phyloP scores from a whole-genome alignment of 2,329 filamentous ascomycete genomes.

The Colletotrichum tabaci region DNA sequence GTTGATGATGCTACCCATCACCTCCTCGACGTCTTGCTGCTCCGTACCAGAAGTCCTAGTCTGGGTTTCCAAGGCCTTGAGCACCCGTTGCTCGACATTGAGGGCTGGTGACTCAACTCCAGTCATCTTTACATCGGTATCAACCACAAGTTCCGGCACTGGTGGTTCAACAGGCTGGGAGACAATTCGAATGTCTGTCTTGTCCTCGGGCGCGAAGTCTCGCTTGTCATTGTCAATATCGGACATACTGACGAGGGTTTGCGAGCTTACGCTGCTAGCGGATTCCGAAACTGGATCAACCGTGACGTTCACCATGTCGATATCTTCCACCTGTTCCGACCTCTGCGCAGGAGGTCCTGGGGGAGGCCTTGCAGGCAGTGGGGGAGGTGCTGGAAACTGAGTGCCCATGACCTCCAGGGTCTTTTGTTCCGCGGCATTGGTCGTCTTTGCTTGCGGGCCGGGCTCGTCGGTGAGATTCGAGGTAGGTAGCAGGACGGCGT shows the following conservation, averaged over 20 bases:
- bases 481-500: slow-evolving; percentile 79
- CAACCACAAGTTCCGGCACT: slow-evolving; percentile 35
- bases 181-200: slow-evolving; percentile 27
- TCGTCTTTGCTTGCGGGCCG: background rate
- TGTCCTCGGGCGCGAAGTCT: slow-evolving; percentile 43
- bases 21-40: slow-evolving; percentile 97
- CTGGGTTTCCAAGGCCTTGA: slow-evolving; percentile 61
- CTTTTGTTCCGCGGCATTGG: slow-evolving; percentile 15
- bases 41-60: slow-evolving; percentile 68
- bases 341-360: slow-evolving; percentile 53
- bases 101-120: slow-evolving; percentile 14
- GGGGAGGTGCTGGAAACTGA: slow-evolving; percentile 52
- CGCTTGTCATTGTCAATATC: slow-evolving; percentile 56
- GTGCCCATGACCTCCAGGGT: slow-evolving; percentile 40
- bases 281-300: slow-evolving; percentile 56
- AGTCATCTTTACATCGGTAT: slow-evolving; percentile 32
- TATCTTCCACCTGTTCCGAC: slow-evolving; percentile 48
- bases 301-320: slow-evolving; percentile 53
- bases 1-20: slow-evolving; percentile 92
- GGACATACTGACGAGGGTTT: slow-evolving; percentile 64
- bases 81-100: slow-evolving; percentile 62
- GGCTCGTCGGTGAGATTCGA: slow-evolving; percentile 44
- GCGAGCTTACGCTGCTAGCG: slow-evolving; percentile 65
- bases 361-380: slow-evolving; percentile 65
- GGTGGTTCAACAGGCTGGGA: slow-evolving; percentile 44